phyloP scores from a whole-genome alignment of 768 basidiomycete genomes.

The Lentinula lateritia region DNA sequence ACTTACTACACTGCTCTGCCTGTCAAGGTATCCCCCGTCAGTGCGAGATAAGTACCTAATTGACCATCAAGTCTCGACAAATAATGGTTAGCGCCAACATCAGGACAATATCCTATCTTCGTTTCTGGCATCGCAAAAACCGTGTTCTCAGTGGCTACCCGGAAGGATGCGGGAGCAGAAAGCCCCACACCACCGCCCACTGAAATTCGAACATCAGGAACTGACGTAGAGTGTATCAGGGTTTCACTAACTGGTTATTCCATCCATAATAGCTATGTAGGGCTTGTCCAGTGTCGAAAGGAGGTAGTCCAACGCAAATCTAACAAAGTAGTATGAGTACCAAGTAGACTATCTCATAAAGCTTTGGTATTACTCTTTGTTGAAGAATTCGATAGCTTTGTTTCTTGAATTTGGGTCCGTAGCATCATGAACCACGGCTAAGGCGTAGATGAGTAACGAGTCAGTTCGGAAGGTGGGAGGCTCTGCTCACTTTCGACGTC shows the following conservation, averaged over 20 bases:
- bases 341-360: not conserved
- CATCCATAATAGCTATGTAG: constrained; percentile 90
- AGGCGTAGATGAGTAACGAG: constrained; percentile 1
- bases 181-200: constrained; percentile 98
- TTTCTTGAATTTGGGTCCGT: constrained; percentile 44
- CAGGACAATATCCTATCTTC: constrained; percentile 84
- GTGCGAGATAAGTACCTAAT: constrained; percentile 87
- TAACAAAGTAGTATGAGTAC: constrained; percentile 19
- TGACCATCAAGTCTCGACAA: constrained; percentile 87
- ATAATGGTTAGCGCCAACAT: constrained; percentile 91
- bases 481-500: constrained; percentile 76
- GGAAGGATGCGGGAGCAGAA: constrained; percentile 75
- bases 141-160: constrained; percentile 92
- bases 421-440: constrained; percentile 56
- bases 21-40: constrained; percentile 67
- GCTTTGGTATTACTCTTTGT: constrained; percentile 55
- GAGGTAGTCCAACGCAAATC: constrained; percentile 77
- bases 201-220: constrained; percentile 22
- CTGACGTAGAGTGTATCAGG: constrained; percentile 4
- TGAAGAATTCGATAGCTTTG: constrained; percentile 83
- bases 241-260: constrained; percentile 72
- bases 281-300: constrained; percentile 72
- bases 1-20: constrained; percentile 88
- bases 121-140: constrained; percentile 96
- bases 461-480: not conserved